Conservation (phyloP, 202 grass and related monocot species). For the Hordeum pubiflorum region DNA sequence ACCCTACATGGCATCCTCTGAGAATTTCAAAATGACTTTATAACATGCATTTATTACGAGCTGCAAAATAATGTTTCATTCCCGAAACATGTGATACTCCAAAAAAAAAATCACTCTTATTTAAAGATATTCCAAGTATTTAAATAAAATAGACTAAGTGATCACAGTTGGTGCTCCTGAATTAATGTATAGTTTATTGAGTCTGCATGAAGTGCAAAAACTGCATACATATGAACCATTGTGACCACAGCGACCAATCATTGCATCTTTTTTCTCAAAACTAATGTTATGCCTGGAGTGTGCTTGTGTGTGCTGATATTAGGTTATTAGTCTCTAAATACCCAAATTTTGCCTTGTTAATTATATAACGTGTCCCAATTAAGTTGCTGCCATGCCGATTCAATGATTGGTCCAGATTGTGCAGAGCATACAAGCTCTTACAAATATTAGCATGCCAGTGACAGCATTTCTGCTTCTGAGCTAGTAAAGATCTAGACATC, state of each 20-base stretch:
- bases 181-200: background rate
- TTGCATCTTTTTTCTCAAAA: too few species aligned
- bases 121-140: background rate
- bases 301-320: too few species aligned
- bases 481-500: constrained; percentile 9
- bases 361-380: too few species aligned
- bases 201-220: background rate
- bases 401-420: background rate
- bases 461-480: background rate
- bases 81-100: background rate
- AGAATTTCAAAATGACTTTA: background rate
- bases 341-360: too few species aligned
- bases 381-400: too few species aligned
- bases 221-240: background rate
- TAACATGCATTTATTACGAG: background rate
- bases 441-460: constrained; percentile 1
- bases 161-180: background rate
- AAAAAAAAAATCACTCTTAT: background rate
- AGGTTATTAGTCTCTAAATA: too few species aligned
- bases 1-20: background rate
- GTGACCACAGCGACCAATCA: background rate
- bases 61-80: constrained; percentile 6
- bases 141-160: background rate
- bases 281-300: too few species aligned
- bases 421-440: background rate